Evolutionary conservation across 2,329 filamentous ascomycete genomes (phyloP).

Genomic region (Penicillium expansum): DNA sequence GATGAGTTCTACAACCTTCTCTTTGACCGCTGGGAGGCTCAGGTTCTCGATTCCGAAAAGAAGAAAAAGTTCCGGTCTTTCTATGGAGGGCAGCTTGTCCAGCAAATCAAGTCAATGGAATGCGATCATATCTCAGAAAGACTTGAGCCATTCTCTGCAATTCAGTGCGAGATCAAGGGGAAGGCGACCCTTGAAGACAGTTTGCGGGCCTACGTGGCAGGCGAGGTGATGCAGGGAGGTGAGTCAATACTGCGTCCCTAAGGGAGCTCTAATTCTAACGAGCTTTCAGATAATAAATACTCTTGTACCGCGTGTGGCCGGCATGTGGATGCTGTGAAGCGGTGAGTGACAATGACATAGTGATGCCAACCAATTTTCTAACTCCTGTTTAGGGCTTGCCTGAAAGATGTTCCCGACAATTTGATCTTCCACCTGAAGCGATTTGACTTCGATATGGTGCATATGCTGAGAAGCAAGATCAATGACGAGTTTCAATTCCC

Average conservation of each 20-base stretch:
- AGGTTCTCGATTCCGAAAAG: slow-evolving; percentile 65
- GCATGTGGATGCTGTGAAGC: slow-evolving; percentile 90
- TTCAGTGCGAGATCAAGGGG: slow-evolving; percentile 94
- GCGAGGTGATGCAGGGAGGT: slow-evolving; percentile 92
- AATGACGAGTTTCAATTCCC: slow-evolving; percentile 95
- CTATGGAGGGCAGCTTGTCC: slow-evolving; percentile 86
- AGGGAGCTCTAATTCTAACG: slow-evolving; percentile 20
- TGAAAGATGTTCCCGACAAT: slow-evolving; percentile 90
- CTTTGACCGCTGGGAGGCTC: slow-evolving; percentile 85
- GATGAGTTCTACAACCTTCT: slow-evolving; percentile 96
- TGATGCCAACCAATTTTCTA: slow-evolving; percentile 5
- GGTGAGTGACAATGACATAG: slow-evolving; percentile 46
- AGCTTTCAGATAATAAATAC: slow-evolving; percentile 80
- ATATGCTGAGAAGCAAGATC: slow-evolving; percentile 82
- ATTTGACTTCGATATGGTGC: slow-evolving; percentile 55
- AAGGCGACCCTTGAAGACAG: slow-evolving; percentile 82
- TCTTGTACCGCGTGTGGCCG: slow-evolving; percentile 87
- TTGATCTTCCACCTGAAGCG: slow-evolving; percentile 86
- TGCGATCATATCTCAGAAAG: slow-evolving; percentile 91
- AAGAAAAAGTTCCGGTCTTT: slow-evolving; percentile 76
- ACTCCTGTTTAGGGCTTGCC: slow-evolving; percentile 62
- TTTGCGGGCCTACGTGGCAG: slow-evolving; percentile 89
- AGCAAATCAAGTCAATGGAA: slow-evolving; percentile 93
- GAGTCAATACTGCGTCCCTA: slow-evolving; percentile 25
- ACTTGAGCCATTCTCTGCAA: slow-evolving; percentile 85